Conservation (phyloP, 495 filamentous ascomycete genomes). For the Penicillium parvum region DNA sequence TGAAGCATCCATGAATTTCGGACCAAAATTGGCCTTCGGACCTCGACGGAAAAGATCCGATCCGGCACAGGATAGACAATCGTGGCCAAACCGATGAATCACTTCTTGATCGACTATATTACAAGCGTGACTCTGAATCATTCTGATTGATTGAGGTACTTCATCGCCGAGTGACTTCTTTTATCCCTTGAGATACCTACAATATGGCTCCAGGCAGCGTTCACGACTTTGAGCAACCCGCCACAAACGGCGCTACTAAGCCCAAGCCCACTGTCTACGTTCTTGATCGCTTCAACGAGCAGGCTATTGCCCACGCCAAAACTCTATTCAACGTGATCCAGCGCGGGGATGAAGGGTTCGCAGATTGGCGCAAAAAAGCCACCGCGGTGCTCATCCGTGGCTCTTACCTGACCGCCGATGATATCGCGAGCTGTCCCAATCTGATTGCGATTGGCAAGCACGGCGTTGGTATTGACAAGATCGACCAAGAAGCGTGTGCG, state of each 20-base stretch:
- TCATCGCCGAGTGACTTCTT: neutral
- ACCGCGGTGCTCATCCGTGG: constrained; percentile 19
- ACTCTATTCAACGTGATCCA: constrained; percentile 23
- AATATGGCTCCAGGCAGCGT: constrained; percentile 10
- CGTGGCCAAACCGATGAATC: too few relatives aligned
- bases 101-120: too few relatives aligned
- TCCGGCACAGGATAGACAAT: neutral
- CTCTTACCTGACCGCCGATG: constrained; percentile 24
- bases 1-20: neutral
- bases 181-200: too few relatives aligned
- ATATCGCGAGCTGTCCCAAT: constrained; percentile 24
- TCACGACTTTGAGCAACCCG: constrained; percentile 5
- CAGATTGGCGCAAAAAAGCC: constrained; percentile 24
- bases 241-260: neutral
- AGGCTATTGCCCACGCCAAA: constrained; percentile 21
- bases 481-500: constrained; percentile 46
- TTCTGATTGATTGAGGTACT: neutral
- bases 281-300: constrained; percentile 19
- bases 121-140: neutral
- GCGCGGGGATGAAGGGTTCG: constrained; percentile 15
- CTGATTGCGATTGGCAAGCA: constrained; percentile 36
- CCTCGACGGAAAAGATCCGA: constrained; percentile 3
- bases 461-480: constrained; percentile 48
- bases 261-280: constrained; percentile 27
- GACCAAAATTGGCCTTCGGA: neutral